Evolutionary conservation across 2,329 filamentous ascomycete species (phyloP), one percentile per base, ranked within the genome.

Genomic region (Aspergillus neotritici): DNA sequence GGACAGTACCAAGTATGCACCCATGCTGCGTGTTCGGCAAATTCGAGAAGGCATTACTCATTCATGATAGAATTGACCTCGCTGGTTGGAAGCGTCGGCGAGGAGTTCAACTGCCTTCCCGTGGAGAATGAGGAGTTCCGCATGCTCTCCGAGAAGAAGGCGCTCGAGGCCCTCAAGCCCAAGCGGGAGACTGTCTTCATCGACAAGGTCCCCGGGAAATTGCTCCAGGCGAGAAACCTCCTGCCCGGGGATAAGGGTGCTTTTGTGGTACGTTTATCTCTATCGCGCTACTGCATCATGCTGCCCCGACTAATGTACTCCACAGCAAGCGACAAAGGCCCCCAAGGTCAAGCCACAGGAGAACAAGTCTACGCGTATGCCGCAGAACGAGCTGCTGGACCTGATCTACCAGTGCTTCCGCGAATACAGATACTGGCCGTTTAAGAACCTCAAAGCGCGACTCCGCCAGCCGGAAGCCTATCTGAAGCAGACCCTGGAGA

Each of bases 381-480:
- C 88, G 34, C 83, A 90, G 66, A 84, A 88, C 73, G 85, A 93
- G 58, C 81, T 98, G 50, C 71, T 94, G 68, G 90, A 96, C 69
- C 78, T 80, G 51, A 82, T 98, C 48, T 89, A 91, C 72, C 71
- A 78, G 37, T 85, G 83, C 62, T 98, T 96, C 80, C 80, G 83
- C 44, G 74, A 85, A 58, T 94, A 86, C 74, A 82, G 84, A 56
- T 97, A 93, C 68, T 98, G 91, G 90, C 83, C 86, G n/a, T 86
- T 97, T 75, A 90, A 87, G 61, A 80, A 85, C 4, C 78, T 98
- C 54, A 87, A 88, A 51, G 76, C 81, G 39, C 73, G 78, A 48
- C 79, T 94, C 31, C 79, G 83, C 47, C 93, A 98, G 68, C 93
- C 93, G 1, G 93, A 97, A 63, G 83, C 85, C n/a, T 97, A 90